Conservation (phyloP, 805 yeast genomes). For the Pichia nakasei region DNA sequence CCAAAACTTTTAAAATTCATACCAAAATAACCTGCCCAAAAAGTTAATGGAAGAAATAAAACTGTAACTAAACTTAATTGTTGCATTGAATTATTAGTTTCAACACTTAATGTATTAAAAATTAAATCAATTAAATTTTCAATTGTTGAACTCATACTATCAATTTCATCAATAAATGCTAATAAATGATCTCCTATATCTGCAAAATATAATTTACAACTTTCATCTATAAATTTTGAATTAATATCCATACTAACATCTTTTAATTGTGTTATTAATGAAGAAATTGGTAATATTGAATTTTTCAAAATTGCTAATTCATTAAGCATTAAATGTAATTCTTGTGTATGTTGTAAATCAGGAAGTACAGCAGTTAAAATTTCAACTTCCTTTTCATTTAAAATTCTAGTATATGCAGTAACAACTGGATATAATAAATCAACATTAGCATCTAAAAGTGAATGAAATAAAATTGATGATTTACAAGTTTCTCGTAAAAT, state of each 20-base stretch:
- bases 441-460: slow-evolving; percentile 45
- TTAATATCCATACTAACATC: slow-evolving; percentile 26
- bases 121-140: slow-evolving; percentile 43
- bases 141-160: slow-evolving; percentile 43
- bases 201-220: slow-evolving; percentile 38
- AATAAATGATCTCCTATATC: slow-evolving; percentile 51
- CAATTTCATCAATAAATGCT: slow-evolving; percentile 44
- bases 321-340: slow-evolving; percentile 44
- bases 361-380: slow-evolving; percentile 36
- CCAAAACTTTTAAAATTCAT: slow-evolving; percentile 42
- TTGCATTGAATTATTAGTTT: slow-evolving; percentile 46
- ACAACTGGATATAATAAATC: slow-evolving; percentile 47
- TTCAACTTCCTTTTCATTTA: slow-evolving; percentile 44
- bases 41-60: slow-evolving; percentile 48
- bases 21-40: slow-evolving; percentile 55
- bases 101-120: slow-evolving; percentile 49
- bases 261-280: slow-evolving; percentile 37
- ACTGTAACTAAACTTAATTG: slow-evolving; percentile 49
- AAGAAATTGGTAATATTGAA: slow-evolving; percentile 38
- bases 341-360: slow-evolving; percentile 40
- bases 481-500: slow-evolving; percentile 43
- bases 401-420: slow-evolving; percentile 39
- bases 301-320: slow-evolving; percentile 42
- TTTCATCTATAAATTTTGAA: slow-evolving; percentile 29
- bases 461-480: slow-evolving; percentile 43